These are phyloP conservation scores for Salvia rosmarinus DNA, from an alignment of 257 asterid genomes.

Conservation along the genomic window DNA sequence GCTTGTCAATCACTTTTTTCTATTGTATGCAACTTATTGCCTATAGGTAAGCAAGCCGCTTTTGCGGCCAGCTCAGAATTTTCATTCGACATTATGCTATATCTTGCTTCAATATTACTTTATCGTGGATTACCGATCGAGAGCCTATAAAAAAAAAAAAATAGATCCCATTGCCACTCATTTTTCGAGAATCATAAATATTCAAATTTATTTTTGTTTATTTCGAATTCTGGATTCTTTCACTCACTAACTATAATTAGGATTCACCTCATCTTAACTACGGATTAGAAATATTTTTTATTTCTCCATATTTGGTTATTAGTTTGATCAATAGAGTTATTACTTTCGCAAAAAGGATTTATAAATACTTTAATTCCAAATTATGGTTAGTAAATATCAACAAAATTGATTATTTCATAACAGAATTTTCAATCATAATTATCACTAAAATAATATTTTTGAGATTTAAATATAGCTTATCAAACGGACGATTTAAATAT, in stretches of 20 bases:
- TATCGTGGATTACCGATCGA: too few species aligned
- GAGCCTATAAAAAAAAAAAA: too few species aligned
- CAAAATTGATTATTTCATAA: too few species aligned
- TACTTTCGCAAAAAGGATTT: neutral
- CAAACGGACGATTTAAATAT: too few species aligned
- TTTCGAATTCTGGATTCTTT: too few species aligned
- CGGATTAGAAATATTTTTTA: neutral
- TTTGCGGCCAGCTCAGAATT: neutral
- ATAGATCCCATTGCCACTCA: too few species aligned
- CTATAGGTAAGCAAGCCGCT: neutral
- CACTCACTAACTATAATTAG: neutral
- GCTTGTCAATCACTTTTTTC: neutral
- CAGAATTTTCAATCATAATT: too few species aligned
- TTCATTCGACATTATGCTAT: neutral
- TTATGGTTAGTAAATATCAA: too few species aligned
- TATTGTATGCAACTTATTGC: neutral
- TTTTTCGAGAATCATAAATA: too few species aligned
- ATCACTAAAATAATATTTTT: too few species aligned
- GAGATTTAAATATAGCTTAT: too few species aligned
- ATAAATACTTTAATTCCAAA: neutral
- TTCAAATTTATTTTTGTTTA: too few species aligned
- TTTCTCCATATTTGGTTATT: neutral
- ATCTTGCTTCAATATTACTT: neutral
- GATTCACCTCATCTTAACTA: neutral
- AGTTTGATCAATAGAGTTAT: neutral